Percentiles rank a stretch among this genome's conserved stretches.
These are phyloP conservation scores for Gonapodya sp. DNA, from an alignment of 192 early-diverging fungal species.

Conservation along the genomic window DNA sequence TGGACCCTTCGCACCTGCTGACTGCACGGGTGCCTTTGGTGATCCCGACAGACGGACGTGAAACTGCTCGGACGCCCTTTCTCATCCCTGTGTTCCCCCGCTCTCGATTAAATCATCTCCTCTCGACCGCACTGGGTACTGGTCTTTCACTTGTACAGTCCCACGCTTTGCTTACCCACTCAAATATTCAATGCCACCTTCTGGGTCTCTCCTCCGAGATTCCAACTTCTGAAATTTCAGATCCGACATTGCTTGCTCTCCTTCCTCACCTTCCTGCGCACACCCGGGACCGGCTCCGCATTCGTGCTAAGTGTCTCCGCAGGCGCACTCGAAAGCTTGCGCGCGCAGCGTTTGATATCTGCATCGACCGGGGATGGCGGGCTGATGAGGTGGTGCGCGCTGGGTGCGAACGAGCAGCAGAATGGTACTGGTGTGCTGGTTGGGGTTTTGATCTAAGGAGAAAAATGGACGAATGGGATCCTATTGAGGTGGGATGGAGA, in stretches of 20 bases:
- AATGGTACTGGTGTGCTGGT: background rate
- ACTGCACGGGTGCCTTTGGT: background rate
- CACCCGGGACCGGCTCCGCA: background rate
- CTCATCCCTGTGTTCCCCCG: background rate
- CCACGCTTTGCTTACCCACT: background rate
- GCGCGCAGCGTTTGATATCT: background rate
- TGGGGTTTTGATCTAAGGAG: background rate
- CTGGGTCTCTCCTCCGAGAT: background rate
- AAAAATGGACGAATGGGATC: background rate
- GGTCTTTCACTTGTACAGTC: background rate
- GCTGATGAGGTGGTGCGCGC: background rate
- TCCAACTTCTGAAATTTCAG: background rate
- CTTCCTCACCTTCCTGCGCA: background rate
- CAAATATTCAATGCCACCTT: background rate
- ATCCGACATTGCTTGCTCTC: background rate
- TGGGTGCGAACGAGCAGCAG: background rate
- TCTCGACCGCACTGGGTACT: background rate
- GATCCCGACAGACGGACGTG: no score
- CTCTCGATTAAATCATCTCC: background rate
- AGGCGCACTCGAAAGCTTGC: background rate
- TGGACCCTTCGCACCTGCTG: background rate
- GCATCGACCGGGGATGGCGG: background rate
- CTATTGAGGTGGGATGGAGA: background rate
- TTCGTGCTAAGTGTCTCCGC: background rate
- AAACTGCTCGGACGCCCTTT: background rate